Evolutionary conservation across 164 flowering plant genomes (phyloP), one percentile per base, ranked within the genome.

Genomic region (Tetracentron sinense): DNA sequence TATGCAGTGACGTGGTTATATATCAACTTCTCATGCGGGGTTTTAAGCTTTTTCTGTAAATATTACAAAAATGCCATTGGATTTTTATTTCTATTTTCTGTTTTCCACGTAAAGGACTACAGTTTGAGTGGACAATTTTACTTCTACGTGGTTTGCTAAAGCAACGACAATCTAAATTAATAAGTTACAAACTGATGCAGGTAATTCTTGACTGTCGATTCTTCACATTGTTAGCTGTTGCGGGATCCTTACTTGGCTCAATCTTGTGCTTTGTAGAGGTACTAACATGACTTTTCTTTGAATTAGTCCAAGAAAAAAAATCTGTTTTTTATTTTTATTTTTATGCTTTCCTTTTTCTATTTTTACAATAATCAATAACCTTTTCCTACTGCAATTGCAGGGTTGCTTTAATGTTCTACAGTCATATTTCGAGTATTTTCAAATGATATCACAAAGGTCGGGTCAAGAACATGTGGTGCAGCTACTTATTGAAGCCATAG

Each of bases 241-340:
- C 76, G 0, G 98, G 98, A 58, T 70, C 94, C 23, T 78, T 90
- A 60, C 55, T 90, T 16, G 96, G 98, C 26, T 92, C 94, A 0
- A 60, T 85, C 25, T 69, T 87, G 61, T 90, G 98, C 59, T 90
- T 85, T 68, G 22, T 86, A 1, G 98, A 88, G 92, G 98, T 92
- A 85, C n/a, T n/a, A n/a, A n/a, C n/a, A n/a, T n/a, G n/a, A n/a
- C n/a, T n/a, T n/a, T n/a, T n/a, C n/a, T n/a, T n/a, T n/a, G n/a
- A n/a, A n/a, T n/a, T n/a, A n/a, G n/a, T n/a, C n/a, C n/a, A n/a
- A n/a, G n/a, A n/a, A n/a, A n/a, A 7, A 19, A 20, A 27, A 7
- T 8, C 42, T 35, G 7, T 7, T 23, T 35, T 22, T 17, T 33
- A 6, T 22, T 46, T 27, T 60, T 46, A 2, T 46, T 44, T 46